A percentile compares a stretch with the other conserved stretches of the same genome.
Evolutionary conservation across 1,139 yeast species (phyloP).

Genomic region (Hansenula sp.): DNA sequence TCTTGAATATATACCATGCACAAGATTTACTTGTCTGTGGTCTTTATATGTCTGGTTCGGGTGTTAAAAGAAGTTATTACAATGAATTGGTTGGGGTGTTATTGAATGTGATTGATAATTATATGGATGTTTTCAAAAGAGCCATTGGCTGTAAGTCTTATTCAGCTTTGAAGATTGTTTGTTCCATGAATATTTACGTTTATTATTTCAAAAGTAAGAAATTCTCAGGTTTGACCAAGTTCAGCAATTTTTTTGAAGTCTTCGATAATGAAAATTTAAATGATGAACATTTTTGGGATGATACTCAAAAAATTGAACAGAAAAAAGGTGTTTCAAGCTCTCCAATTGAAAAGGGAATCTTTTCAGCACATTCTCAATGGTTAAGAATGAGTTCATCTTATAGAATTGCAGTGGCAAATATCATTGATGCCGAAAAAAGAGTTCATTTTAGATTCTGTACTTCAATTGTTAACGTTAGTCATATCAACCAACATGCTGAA

Average conservation of each 20-base stretch:
- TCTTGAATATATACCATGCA: not conserved
- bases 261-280: not conserved
- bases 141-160: not conserved
- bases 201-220: not conserved
- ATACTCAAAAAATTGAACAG: not conserved
- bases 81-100: not conserved
- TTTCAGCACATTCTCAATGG: not conserved
- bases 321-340: not conserved
- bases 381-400: not conserved
- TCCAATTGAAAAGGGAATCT: not conserved
- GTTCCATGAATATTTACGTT: not conserved
- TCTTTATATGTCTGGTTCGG: not conserved
- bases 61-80: not conserved
- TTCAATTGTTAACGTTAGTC: not conserved
- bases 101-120: not conserved
- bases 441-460: not conserved
- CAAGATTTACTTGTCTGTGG: not conserved
- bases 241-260: not conserved
- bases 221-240: not conserved
- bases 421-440: not conserved
- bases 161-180: not conserved
- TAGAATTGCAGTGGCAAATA: not conserved
- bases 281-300: not conserved
- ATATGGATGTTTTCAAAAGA: not conserved
- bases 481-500: not conserved